Percentiles rank a stretch among this genome's conserved stretches.
Evolutionary conservation across 176 grass and related monocot genomes (phyloP).

Genomic region (Tillandsia fasciculata): DNA sequence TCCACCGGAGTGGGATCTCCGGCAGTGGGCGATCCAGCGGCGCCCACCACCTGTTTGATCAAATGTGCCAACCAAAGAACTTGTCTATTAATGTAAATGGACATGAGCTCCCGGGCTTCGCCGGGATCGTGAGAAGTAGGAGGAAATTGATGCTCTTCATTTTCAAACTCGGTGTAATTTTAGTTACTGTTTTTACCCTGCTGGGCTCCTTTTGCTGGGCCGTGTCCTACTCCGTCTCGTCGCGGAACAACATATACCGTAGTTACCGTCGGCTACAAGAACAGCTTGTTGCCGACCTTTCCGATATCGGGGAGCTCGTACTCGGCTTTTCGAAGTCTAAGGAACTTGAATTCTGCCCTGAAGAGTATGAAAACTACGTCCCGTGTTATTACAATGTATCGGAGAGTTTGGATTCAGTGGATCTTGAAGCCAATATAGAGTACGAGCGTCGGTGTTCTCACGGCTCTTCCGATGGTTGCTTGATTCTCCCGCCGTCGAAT

Average conservation of each 20-base stretch:
- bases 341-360: constrained; percentile 24
- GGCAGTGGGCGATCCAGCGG: constrained; percentile 5
- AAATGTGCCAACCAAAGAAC: constrained; percentile 14
- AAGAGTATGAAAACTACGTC: constrained; percentile 18
- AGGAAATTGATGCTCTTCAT: constrained; percentile 6
- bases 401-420: constrained; percentile 13
- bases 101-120: not conserved
- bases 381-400: constrained; percentile 25
- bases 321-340: constrained; percentile 12
- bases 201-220: constrained; percentile 15
- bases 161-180: constrained; percentile 4
- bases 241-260: constrained; percentile 4
- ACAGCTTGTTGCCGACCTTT: constrained; percentile 14
- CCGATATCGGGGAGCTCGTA: constrained; percentile 17
- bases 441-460: constrained; percentile 11
- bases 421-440: constrained; percentile 4
- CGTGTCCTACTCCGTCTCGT: constrained; percentile 14
- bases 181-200: constrained; percentile 4
- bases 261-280: constrained; percentile 18
- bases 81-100: constrained; percentile 10
- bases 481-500: constrained; percentile 22
- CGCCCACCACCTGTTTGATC: constrained; percentile 5
- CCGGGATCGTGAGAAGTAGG: not conserved
- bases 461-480: not conserved
- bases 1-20: constrained; percentile 16